Conservation (phyloP, 768 basidiomycete genomes). For the Leccinum sublutescens region DNA sequence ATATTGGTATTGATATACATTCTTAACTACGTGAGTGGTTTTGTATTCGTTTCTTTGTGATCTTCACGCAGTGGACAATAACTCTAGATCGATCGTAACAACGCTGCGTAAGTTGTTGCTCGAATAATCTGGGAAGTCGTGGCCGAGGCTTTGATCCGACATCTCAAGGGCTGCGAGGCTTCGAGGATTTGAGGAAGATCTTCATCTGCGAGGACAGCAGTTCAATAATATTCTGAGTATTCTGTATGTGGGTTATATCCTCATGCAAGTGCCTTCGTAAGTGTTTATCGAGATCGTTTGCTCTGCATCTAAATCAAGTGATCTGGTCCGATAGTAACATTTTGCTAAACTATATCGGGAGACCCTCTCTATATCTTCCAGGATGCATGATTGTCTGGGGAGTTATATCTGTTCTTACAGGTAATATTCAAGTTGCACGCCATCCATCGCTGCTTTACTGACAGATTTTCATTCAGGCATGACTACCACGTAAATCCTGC, state of each 20-base stretch:
- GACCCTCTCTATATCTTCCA: constrained; percentile 68
- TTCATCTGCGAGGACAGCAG: constrained; percentile 57
- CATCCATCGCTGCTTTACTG: background rate
- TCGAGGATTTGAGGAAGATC: constrained; percentile 67
- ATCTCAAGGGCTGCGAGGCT: constrained; percentile 62
- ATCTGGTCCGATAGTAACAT: constrained; percentile 53
- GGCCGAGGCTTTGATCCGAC: background rate
- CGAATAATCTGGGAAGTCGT: background rate
- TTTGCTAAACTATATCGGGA: constrained; percentile 63
- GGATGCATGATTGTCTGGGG: constrained; percentile 74
- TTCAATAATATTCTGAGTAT: constrained; percentile 69
- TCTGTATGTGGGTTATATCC: constrained; percentile 68
- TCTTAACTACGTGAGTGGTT: constrained; percentile 33
- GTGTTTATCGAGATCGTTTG: constrained; percentile 22
- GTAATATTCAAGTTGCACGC: constrained; percentile 31
- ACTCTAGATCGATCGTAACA: constrained; percentile 65
- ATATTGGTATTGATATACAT: constrained; percentile 37
- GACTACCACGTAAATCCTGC: constrained; percentile 35
- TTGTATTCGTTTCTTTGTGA: background rate
- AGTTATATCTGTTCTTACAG: constrained; percentile 52
- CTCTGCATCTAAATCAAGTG: background rate
- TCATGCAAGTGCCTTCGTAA: constrained; percentile 79
- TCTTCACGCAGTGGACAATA: background rate
- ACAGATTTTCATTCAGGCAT: constrained; percentile 32
- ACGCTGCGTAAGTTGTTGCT: constrained; percentile 50